These are phyloP conservation scores for Cercospora zeina DNA, from an alignment of 2,329 filamentous ascomycete species.

Conservation along the genomic window DNA sequence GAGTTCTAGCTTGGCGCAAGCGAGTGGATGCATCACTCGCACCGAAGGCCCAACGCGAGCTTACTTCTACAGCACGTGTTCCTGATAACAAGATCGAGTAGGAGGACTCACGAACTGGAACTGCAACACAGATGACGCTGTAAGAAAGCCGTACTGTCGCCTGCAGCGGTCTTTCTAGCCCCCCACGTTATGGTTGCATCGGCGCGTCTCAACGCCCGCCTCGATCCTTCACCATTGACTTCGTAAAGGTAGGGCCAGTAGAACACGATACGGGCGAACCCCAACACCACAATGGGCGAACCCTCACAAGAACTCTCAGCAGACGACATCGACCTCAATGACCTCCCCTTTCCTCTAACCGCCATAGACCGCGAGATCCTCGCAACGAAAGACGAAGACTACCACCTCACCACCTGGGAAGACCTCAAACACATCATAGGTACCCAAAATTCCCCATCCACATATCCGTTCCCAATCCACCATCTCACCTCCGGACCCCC, in stretches of 20 bases:
- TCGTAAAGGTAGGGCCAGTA: not conserved
- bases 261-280: not conserved
- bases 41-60: not conserved
- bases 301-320: slow-evolving; percentile 19
- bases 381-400: slow-evolving; percentile 55
- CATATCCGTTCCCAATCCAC: not conserved
- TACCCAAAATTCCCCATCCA: slow-evolving; percentile 33
- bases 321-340: slow-evolving; percentile 37
- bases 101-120: not conserved
- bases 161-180: not conserved
- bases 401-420: slow-evolving; percentile 54
- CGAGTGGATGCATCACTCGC: not conserved
- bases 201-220: slow-evolving; percentile 3
- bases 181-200: slow-evolving; percentile 2
- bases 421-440: slow-evolving; percentile 55
- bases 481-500: not conserved
- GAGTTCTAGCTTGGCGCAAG: not conserved
- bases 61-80: not conserved
- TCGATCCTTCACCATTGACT: slow-evolving; percentile 1
- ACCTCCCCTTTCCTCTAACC: slow-evolving; percentile 51
- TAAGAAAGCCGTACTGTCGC: not conserved
- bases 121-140: not conserved
- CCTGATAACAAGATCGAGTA: not conserved
- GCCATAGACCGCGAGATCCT: slow-evolving; percentile 52
- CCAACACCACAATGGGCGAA: slow-evolving; percentile 21